A percentile compares a stretch with the other conserved stretches of the same genome.
Conservation (phyloP, 2,329 filamentous ascomycete species). For the Leptographium wingfieldii region DNA sequence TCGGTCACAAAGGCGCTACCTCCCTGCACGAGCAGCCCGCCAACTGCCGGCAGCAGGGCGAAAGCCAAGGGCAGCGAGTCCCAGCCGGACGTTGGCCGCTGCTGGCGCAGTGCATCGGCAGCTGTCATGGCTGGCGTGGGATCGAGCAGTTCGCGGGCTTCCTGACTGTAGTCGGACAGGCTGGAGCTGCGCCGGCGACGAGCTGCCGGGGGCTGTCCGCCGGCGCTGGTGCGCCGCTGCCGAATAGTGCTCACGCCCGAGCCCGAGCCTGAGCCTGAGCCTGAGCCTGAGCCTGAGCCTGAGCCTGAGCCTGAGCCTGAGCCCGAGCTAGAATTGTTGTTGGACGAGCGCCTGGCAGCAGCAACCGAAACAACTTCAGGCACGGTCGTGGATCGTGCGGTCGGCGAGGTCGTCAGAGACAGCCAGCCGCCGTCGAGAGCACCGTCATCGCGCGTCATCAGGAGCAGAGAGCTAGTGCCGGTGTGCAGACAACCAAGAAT, state of each 20-base stretch:
- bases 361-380: neutral
- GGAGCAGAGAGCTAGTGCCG: neutral
- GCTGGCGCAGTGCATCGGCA: conserved; percentile 22
- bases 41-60: conserved; percentile 75
- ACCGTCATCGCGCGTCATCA: neutral
- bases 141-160: conserved; percentile 59
- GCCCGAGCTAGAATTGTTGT: neutral
- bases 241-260: neutral
- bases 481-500: neutral
- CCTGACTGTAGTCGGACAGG: conserved; percentile 59
- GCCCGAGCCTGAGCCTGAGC: neutral
- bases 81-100: conserved; percentile 54
- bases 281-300: neutral
- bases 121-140: conserved; percentile 19
- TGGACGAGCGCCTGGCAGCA: neutral
- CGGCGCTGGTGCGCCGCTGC: neutral
- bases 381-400: neutral
- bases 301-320: neutral
- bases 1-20: conserved; percentile 77
- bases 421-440: neutral
- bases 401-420: neutral
- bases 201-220: neutral
- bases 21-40: conserved; percentile 72
- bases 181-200: conserved; percentile 42
- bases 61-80: conserved; percentile 72